Conservation (phyloP, 2,329 filamentous ascomycete genomes). For the Trichophyton equinum region DNA sequence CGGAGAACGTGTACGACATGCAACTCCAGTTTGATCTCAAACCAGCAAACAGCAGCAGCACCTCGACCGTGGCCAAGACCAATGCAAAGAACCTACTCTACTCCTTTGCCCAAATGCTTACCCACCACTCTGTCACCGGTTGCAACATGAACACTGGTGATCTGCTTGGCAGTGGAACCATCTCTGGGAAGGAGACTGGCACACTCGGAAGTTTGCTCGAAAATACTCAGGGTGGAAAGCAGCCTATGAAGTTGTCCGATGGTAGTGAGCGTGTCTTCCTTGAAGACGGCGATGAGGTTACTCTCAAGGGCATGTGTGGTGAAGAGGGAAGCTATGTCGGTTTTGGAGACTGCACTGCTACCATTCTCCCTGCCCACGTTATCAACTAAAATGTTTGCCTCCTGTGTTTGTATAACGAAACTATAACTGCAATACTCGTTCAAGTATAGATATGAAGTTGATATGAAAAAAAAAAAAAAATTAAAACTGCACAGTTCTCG, state of each 20-base stretch:
- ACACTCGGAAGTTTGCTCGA: slow-evolving; percentile 60
- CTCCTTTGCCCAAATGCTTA: slow-evolving; percentile 72
- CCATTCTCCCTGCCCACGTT: slow-evolving; percentile 10
- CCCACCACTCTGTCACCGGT: slow-evolving; percentile 64
- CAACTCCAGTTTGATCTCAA: slow-evolving; percentile 50
- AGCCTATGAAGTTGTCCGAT: slow-evolving; percentile 46
- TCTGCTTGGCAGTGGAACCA: slow-evolving; percentile 66
- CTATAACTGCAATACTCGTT: not conserved
- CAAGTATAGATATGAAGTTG: not conserved
- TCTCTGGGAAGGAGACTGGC: slow-evolving; percentile 48
- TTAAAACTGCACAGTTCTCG: not conserved
- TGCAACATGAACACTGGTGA: slow-evolving; percentile 64
- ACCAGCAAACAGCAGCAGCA: slow-evolving; percentile 32
- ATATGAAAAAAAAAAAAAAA: not conserved
- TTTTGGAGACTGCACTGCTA: slow-evolving; percentile 47
- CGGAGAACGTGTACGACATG: slow-evolving; percentile 55
- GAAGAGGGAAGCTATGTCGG: slow-evolving; percentile 57
- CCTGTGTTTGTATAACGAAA: not conserved
- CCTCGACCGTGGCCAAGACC: slow-evolving; percentile 48
- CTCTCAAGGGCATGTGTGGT: slow-evolving; percentile 54
- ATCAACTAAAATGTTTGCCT: not conserved
- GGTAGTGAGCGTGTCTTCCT: slow-evolving; percentile 60
- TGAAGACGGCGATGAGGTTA: slow-evolving; percentile 60
- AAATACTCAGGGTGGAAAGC: slow-evolving; percentile 57
- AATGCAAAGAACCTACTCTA: slow-evolving; percentile 59